A percentile compares a stretch with the other conserved stretches of the same genome.
Evolutionary conservation across 2,329 filamentous ascomycete genomes (phyloP).

Genomic region (Paecilomyces sp.): DNA sequence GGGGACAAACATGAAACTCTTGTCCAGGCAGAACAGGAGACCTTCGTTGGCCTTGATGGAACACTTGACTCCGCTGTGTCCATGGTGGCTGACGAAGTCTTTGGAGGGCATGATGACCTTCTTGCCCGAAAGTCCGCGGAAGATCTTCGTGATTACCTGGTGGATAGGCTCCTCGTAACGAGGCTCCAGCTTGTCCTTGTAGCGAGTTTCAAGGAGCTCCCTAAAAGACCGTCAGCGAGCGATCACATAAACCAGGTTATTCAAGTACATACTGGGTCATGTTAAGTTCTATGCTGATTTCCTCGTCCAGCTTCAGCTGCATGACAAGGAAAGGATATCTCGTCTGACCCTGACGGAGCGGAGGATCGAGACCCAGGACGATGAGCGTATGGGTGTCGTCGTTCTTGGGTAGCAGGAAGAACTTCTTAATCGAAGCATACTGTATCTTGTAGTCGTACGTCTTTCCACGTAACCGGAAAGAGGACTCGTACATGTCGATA

Average conservation of each 20-base stretch:
- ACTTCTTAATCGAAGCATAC: constrained; percentile 96
- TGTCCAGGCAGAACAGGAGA: constrained; percentile 93
- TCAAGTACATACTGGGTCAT: constrained; percentile 60
- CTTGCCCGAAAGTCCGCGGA: constrained; percentile 89
- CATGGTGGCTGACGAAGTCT: constrained; percentile 85
- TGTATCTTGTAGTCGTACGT: constrained; percentile 99
- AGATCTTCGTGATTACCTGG: constrained; percentile 90
- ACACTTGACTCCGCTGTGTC: constrained; percentile 94
- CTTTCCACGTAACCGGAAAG: constrained; percentile 94
- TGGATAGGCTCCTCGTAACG: constrained; percentile 93
- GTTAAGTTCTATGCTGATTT: constrained; percentile 93
- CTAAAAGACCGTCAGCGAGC: constrained; percentile 17
- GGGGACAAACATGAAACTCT: constrained; percentile 97
- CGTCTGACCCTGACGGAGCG: constrained; percentile 92
- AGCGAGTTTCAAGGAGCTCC: constrained; percentile 73
- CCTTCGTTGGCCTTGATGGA: constrained; percentile 99
- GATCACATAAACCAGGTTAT: background rate
- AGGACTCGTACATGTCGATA: constrained; percentile 98
- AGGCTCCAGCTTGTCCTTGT: constrained; percentile 79
- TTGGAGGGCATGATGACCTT: constrained; percentile 90
- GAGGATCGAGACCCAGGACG: constrained; percentile 87
- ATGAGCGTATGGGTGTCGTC: constrained; percentile 95
- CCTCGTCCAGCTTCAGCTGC: constrained; percentile 97
- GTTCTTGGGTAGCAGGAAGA: constrained; percentile 97
- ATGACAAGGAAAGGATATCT: constrained; percentile 97